Conservation (phyloP, 306 rosid species). For the Prunus mira region DNA sequence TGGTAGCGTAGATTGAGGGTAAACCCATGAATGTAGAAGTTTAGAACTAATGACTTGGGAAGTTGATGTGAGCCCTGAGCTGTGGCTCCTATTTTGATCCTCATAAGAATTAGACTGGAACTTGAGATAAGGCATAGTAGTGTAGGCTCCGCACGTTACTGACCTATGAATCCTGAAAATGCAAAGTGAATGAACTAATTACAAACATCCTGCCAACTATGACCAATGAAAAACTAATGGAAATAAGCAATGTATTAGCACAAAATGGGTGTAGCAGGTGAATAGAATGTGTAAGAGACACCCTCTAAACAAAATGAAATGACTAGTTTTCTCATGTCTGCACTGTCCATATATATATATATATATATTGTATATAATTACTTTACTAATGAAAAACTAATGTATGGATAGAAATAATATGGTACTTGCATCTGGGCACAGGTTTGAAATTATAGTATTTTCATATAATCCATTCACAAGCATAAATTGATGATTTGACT, state of each 20-base stretch:
- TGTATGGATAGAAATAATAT: not conserved
- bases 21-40: slow-evolving; percentile 79
- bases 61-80: slow-evolving; percentile 24
- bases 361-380: not conserved
- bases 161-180: slow-evolving; percentile 43
- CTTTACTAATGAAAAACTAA: not conserved
- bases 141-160: slow-evolving; percentile 27
- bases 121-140: slow-evolving; percentile 33
- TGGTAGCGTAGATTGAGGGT: slow-evolving; percentile 74
- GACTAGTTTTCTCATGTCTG: not conserved
- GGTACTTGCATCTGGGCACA: not conserved
- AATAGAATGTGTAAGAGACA: not conserved
- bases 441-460: not conserved
- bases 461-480: not conserved
- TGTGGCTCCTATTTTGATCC: slow-evolving; percentile 34
- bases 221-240: not conserved
- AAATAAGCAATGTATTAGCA: not conserved
- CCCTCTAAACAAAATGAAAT: not conserved
- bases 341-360: not conserved
- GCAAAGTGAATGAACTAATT: not conserved
- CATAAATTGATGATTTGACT: not conserved
- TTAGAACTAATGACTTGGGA: slow-evolving; percentile 32
- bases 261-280: not conserved
- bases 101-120: slow-evolving; percentile 18
- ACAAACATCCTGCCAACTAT: not conserved